Evolutionary conservation across 73 alveolate species (phyloP).

Genomic region (Tetrahymena elliotti): DNA sequence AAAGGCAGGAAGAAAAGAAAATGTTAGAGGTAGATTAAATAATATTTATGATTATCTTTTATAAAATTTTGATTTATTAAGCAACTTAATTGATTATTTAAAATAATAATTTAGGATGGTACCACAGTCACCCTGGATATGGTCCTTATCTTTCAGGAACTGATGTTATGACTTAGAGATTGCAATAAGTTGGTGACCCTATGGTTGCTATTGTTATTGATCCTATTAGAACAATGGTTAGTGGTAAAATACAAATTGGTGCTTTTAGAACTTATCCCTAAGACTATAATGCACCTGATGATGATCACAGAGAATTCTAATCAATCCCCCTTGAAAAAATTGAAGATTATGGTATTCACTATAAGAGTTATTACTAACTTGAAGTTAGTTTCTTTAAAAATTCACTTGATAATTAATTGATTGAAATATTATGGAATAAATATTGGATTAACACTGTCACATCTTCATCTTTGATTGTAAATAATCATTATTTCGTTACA

Average conservation of each 20-base stretch:
- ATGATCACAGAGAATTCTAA: background rate
- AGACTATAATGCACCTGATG: slow-evolving; percentile 10
- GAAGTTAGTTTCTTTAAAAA: background rate
- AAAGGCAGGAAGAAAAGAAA: slow-evolving; percentile 75
- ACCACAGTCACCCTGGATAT: slow-evolving; percentile 99
- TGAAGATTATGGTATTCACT: background rate
- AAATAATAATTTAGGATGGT: slow-evolving; percentile 89
- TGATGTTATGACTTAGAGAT: slow-evolving; percentile 63
- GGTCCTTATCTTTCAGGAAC: slow-evolving; percentile 98
- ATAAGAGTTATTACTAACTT: background rate
- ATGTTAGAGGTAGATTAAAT: slow-evolving; percentile 49
- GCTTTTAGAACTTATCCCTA: slow-evolving; percentile 37
- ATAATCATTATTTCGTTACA: background rate
- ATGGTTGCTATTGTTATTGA: slow-evolving; percentile 38
- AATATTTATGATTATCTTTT: too few relatives aligned
- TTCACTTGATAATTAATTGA: background rate
- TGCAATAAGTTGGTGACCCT: slow-evolving; percentile 11
- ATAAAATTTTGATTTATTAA: too few relatives aligned
- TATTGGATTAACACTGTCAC: background rate
- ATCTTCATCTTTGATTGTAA: background rate
- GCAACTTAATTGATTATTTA: too few relatives aligned
- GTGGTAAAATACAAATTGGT: slow-evolving; percentile 28
- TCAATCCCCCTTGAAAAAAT: background rate
- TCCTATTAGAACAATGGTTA: slow-evolving; percentile 42
- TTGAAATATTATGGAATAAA: background rate